Conservation (phyloP, 768 basidiomycete genomes). For the Tylopilus sp. region DNA sequence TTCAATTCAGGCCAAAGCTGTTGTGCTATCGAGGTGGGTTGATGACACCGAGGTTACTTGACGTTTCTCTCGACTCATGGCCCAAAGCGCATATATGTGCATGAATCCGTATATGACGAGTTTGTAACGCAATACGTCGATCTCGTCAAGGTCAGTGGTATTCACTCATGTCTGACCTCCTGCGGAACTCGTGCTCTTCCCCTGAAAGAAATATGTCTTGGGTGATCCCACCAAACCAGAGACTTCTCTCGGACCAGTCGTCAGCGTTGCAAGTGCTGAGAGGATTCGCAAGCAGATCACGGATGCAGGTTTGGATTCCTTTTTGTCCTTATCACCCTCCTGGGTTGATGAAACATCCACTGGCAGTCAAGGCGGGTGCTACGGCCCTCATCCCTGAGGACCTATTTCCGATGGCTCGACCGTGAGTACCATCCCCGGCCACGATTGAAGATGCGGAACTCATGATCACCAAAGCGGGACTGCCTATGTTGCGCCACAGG, state of each 20-base stretch:
- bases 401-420: conserved; percentile 62
- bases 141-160: conserved; percentile 59
- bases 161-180: background rate
- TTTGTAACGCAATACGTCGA: conserved; percentile 77
- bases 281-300: conserved; percentile 82
- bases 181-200: background rate
- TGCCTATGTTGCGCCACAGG: conserved; percentile 87
- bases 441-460: background rate
- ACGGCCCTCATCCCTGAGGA: conserved; percentile 67
- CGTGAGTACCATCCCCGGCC: conserved; percentile 40
- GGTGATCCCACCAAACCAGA: conserved; percentile 76
- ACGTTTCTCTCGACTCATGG: background rate
- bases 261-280: conserved; percentile 82
- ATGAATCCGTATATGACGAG: conserved; percentile 72
- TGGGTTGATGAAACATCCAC: background rate
- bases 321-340: background rate
- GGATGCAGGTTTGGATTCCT: conserved; percentile 62
- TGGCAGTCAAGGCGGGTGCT: conserved; percentile 77
- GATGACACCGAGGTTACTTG: background rate
- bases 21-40: conserved; percentile 80
- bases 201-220: conserved; percentile 66
- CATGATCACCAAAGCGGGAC: conserved; percentile 51
- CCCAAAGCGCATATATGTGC: conserved; percentile 85
- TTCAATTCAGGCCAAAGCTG: conserved; percentile 99
- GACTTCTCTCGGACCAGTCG: conserved; percentile 89